Evolutionary conservation across 495 filamentous ascomycete species (phyloP).

Genomic region (Diplogelasinospora grovesii): DNA sequence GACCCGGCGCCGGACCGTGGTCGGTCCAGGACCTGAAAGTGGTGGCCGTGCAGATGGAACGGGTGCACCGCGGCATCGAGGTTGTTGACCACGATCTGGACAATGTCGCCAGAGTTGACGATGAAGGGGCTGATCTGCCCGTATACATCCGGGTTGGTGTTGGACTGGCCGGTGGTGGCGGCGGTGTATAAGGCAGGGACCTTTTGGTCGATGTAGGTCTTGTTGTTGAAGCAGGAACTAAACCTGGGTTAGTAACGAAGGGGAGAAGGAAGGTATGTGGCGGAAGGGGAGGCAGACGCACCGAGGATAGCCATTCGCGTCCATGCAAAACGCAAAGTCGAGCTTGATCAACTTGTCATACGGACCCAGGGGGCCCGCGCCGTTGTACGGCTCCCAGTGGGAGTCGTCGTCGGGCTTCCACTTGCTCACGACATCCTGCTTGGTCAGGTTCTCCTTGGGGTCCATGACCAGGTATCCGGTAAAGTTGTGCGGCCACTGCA

Average conservation of each 20-base stretch:
- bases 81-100: constrained; percentile 82
- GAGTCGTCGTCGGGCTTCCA: constrained; percentile 62
- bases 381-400: constrained; percentile 52
- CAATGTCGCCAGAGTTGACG: constrained; percentile 54
- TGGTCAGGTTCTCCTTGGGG: constrained; percentile 42
- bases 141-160: constrained; percentile 61
- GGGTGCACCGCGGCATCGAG: constrained; percentile 53
- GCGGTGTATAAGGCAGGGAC: constrained; percentile 77
- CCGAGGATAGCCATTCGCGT: constrained; percentile 57
- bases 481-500: constrained; percentile 32
- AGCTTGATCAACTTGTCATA: constrained; percentile 50
- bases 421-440: constrained; percentile 38
- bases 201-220: constrained; percentile 64
- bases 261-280: background rate
- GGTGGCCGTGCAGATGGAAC: constrained; percentile 63
- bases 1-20: constrained; percentile 32
- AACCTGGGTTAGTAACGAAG: too few relatives aligned
- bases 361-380: constrained; percentile 34
- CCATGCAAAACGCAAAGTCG: constrained; percentile 54
- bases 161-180: constrained; percentile 52
- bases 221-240: constrained; percentile 70
- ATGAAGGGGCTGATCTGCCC: constrained; percentile 67
- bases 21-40: constrained; percentile 65
- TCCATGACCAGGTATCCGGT: constrained; percentile 62
- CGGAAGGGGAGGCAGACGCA: constrained; percentile 5